Percentiles rank a stretch among this genome's conserved stretches.
Conservation (phyloP, 768 basidiomycete genomes). For the Pleurotus platypus region DNA sequence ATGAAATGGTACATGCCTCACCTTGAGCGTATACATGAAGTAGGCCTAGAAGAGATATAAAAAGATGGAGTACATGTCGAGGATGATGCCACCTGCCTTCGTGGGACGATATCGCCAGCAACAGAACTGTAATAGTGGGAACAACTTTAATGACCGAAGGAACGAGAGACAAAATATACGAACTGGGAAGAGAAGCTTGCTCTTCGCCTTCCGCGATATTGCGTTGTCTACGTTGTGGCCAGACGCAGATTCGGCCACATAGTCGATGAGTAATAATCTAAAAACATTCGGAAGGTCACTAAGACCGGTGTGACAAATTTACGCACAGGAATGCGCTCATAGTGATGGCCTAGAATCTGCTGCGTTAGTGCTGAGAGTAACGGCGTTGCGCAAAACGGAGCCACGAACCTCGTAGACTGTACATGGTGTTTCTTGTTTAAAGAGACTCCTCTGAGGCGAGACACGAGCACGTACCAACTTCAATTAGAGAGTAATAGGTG, state of each 20-base stretch:
- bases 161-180: slow-evolving; percentile 6
- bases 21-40: slow-evolving; percentile 89
- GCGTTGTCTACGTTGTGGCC: slow-evolving; percentile 64
- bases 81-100: slow-evolving; percentile 40
- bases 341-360: slow-evolving; percentile 60
- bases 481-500: slow-evolving; percentile 45
- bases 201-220: slow-evolving; percentile 77
- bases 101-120: slow-evolving; percentile 81
- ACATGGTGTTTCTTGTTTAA: slow-evolving; percentile 5
- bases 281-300: background rate
- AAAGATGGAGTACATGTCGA: background rate
- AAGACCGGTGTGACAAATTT: background rate
- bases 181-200: slow-evolving; percentile 63
- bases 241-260: slow-evolving; percentile 66
- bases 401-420: slow-evolving; percentile 64
- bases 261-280: slow-evolving; percentile 81
- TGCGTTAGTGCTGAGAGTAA: background rate
- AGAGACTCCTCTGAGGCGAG: background rate
- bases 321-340: slow-evolving; percentile 83
- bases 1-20: slow-evolving; percentile 17
- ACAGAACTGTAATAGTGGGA: slow-evolving; percentile 51
- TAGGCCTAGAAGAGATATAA: slow-evolving; percentile 47
- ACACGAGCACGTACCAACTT: slow-evolving; percentile 30
- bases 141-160: background rate
- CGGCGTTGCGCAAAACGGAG: background rate